Evolutionary conservation across 2,329 filamentous ascomycete genomes (phyloP), one percentile per base, ranked within the genome.

Genomic region (Trichoderma brevicompactum): DNA sequence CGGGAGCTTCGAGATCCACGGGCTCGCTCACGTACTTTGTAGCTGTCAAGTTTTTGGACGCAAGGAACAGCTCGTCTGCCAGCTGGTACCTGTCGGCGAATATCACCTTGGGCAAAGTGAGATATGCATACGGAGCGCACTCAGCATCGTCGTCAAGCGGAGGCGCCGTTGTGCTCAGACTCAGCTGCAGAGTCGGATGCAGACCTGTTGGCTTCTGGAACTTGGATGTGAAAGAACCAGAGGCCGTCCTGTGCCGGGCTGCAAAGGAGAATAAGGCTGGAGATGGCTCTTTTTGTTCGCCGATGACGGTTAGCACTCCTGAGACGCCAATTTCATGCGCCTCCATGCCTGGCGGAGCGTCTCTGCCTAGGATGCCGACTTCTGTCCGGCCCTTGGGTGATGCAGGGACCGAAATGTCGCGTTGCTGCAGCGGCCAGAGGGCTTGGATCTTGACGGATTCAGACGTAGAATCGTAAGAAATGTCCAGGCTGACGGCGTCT

Each of bases 71-170:
- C 0, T 85, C 78, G 74, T 94, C 91, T 28, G 81, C 82, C 67
- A 97, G 85, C 77, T 96, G 92, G 78, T 97, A 96, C 73, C 89
- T 89, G 80, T 98, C 94, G 44, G 91, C 87, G 77, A 98, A 97
- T 68, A 97, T 82, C 55, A 83, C 79, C 32, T 89, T 91, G 1
- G 94, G 94, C 2, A 97, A 85, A 0, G 92, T 96, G 32, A 97
- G 79, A 76, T 96, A 92, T 10, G 91, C 85, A 77, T 97, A 89
- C 1, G 94, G 81, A 15, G 85, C 84, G 77, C 94, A 97, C 36
- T 81, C 79, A 8, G 49, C 59, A 19, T 15, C 56, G 12, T 38
- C 56, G 9, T 53, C 59, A 13, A 81, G 78, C 0, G 84, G 84
- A 15, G 85, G 78, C 23, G 80, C 74, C 28, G 78, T 79, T 4